Base-by-base conservation (phyloP, 345 rosid species). In the Syzygium oleosum region DNA sequence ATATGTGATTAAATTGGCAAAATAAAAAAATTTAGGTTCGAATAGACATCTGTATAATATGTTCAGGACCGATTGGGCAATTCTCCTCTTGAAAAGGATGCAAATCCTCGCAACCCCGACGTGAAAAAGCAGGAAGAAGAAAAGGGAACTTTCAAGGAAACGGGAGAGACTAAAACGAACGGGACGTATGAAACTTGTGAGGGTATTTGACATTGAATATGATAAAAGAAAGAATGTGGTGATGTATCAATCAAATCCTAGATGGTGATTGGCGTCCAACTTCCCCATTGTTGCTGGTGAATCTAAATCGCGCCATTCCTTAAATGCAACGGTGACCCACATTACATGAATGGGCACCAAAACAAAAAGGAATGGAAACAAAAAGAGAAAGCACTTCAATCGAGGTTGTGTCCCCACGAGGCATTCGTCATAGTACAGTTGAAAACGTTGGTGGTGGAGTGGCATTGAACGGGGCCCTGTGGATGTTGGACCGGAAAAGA, bases 1-100 rank as follows among this genome's bases (percentile, higher is more conserved):
- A 52, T n/a, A n/a, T 63, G 29, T 9, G 1, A 63, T 1, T 63
- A 63, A 61, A 63, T 63, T 63, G 0, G 13, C 0, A 63, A 29
- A 63, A n/a, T 0, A 0, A 1, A n/a, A 63, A 63, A 5, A 0
- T 29, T 58, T 58, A 58, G 1, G 3, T 12, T 13, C 14, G 9
- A 13, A 63, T 63, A 0, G 1, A n/a, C 34, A 63, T 6, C 10
- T 0, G 0, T n/a, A 63, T 17, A 6, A 63, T 63, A 63, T 0
- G 9, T 63, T 58, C 14, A 63, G 5, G 21, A 29, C 29, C 0
- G 0, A 29, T 63, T 13, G 4, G 0, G 10, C 8, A 63, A 14
- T n/a, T 63, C n/a, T 63, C 10, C 38, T 16, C 21, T 29, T 3
- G 38, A 29, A 63, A n/a, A 8, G 7, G 16, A 63, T n/a, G 19